Evolutionary conservation across 2,329 filamentous ascomycete species (phyloP).

Genomic region (Cyclaneusma minus): DNA sequence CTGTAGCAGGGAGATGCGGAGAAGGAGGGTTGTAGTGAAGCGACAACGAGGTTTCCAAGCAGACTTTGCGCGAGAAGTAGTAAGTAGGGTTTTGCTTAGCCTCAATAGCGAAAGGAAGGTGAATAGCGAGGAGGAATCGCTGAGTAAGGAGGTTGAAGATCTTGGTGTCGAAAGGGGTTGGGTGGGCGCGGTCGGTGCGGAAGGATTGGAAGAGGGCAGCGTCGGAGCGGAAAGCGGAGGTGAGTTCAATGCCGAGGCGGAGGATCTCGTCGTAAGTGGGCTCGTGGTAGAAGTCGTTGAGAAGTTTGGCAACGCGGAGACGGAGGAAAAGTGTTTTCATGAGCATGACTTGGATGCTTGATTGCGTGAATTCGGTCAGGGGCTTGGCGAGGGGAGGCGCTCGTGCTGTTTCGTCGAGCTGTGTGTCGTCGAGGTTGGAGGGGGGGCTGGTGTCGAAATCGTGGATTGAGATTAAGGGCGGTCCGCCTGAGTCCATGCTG

Average conservation of each 20-base stretch:
- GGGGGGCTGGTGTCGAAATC: constrained; percentile 36
- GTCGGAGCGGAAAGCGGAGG: constrained; percentile 4
- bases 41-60: constrained; percentile 25
- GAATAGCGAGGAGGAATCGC: constrained; percentile 38
- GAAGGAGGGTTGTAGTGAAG: constrained; percentile 5
- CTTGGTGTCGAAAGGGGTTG: constrained; percentile 27
- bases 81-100: constrained; percentile 28
- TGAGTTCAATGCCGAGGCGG: constrained; percentile 28
- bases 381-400: constrained; percentile 10
- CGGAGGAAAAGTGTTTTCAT: constrained; percentile 27
- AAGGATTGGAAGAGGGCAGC: too few relatives aligned
- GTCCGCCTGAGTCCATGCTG: constrained; percentile 33
- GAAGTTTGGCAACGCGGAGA: constrained; percentile 25
- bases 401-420: constrained; percentile 24
- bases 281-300: constrained; percentile 29
- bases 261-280: constrained; percentile 32
- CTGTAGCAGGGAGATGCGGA: background rate
- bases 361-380: constrained; percentile 25
- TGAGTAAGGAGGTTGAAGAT: constrained; percentile 34
- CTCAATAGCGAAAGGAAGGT: constrained; percentile 29
- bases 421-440: constrained; percentile 34
- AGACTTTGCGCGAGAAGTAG: constrained; percentile 31
- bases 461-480: constrained; percentile 27
- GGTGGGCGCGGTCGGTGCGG: too few relatives aligned
- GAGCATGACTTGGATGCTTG: constrained; percentile 32